These are phyloP conservation scores for Aurantiochytrium sp. DNA, from an alignment of 108 stramenopile genomes.

Conservation along the genomic window DNA sequence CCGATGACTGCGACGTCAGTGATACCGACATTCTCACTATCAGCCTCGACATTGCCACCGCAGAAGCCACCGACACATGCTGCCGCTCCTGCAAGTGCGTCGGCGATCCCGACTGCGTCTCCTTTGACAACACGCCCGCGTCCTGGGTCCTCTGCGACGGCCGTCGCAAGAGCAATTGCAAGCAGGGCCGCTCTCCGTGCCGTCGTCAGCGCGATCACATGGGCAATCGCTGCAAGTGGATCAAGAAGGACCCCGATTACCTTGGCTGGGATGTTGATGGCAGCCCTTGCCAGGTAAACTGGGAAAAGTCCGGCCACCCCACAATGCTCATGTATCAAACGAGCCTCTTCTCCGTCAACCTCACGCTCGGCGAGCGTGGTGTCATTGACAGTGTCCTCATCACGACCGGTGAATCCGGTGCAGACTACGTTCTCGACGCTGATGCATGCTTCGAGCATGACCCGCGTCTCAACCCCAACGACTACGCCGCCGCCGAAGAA, in stretches of 20 bases:
- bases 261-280: neutral
- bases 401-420: neutral
- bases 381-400: neutral
- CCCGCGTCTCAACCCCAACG: neutral
- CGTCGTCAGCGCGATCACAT: neutral
- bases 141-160: constrained; percentile 12
- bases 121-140: neutral
- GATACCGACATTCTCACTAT: neutral
- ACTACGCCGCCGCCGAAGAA: neutral
- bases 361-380: neutral
- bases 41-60: neutral
- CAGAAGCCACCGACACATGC: neutral
- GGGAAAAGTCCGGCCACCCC: neutral
- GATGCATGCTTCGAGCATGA: neutral
- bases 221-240: neutral
- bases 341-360: neutral
- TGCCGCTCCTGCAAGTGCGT: neutral
- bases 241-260: neutral
- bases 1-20: neutral
- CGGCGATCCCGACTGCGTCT: constrained; percentile 10
- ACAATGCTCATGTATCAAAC: neutral
- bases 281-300: neutral
- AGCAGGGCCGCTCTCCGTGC: neutral
- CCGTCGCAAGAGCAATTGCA: neutral
- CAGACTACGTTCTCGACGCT: neutral